Conservation (phyloP, 108 stramenopile species). For the Thalassiosira profunda region DNA sequence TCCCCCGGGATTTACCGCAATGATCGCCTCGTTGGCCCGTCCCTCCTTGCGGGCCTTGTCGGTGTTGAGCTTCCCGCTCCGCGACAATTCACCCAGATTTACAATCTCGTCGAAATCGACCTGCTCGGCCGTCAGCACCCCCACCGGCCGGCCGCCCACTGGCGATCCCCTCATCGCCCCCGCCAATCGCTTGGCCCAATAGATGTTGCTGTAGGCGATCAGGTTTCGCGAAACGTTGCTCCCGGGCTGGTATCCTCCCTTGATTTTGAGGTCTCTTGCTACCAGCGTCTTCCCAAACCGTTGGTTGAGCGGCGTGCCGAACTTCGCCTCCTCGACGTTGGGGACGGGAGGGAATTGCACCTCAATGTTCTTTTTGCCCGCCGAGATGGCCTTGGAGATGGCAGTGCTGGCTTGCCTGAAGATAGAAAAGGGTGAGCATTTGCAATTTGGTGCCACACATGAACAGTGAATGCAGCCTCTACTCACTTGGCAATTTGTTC, state of each 20-base stretch:
- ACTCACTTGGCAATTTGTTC: slow-evolving; percentile 83
- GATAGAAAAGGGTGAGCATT: no score
- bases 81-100: slow-evolving; percentile 59
- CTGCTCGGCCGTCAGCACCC: slow-evolving; percentile 80
- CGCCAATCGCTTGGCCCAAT: slow-evolving; percentile 89
- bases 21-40: slow-evolving; percentile 61
- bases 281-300: slow-evolving; percentile 77
- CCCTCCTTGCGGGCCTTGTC: slow-evolving; percentile 46
- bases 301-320: slow-evolving; percentile 90
- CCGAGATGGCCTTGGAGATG: slow-evolving; percentile 65
- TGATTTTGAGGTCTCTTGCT: slow-evolving; percentile 74
- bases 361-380: slow-evolving; percentile 79
- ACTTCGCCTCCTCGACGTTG: slow-evolving; percentile 84
- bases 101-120: slow-evolving; percentile 65
- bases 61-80: slow-evolving; percentile 42
- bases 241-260: slow-evolving; percentile 91
- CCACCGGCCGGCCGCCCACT: slow-evolving; percentile 65
- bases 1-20: slow-evolving; percentile 88
- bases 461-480: no score
- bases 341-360: slow-evolving; percentile 86
- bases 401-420: slow-evolving; percentile 69
- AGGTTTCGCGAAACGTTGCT: slow-evolving; percentile 79
- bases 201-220: slow-evolving; percentile 87
- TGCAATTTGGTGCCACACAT: no score
- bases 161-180: slow-evolving; percentile 54